phyloP scores from a whole-genome alignment of 176 grass and related monocot species.

The Paspalum vaginatum region DNA sequence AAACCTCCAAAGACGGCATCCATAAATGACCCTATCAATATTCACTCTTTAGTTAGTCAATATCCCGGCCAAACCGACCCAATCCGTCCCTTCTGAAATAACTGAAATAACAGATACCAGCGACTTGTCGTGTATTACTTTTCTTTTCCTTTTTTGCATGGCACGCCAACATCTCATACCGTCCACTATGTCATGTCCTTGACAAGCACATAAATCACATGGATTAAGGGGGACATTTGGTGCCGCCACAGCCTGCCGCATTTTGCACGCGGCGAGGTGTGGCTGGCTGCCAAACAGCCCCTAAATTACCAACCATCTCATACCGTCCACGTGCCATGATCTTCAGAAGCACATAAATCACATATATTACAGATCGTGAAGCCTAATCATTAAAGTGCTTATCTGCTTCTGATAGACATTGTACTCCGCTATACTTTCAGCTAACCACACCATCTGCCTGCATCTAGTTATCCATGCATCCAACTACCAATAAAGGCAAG shows the following conservation, averaged over 20 bases:
- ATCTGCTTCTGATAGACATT: background rate
- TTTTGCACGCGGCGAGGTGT: too few relatives aligned
- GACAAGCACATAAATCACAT: background rate
- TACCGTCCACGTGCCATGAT: background rate
- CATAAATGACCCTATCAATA: constrained; percentile 16
- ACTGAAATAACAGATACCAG: background rate
- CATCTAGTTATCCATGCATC: constrained; percentile 3
- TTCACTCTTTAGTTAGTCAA: background rate
- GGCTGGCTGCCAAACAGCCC: too few relatives aligned
- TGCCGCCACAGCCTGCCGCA: too few relatives aligned
- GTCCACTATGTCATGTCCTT: background rate
- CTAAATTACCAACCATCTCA: background rate
- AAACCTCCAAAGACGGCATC: constrained; percentile 1
- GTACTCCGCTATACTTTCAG: background rate
- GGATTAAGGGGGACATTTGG: background rate
- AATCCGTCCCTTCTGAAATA: background rate
- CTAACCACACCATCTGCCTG: background rate
- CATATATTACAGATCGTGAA: constrained; percentile 10
- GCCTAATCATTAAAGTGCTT: constrained; percentile 6
- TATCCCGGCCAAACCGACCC: background rate
- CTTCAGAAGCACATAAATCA: constrained; percentile 7
- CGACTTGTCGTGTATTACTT: background rate
- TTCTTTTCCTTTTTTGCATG: background rate
- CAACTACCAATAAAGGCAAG: background rate
- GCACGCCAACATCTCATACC: background rate